phyloP scores from a whole-genome alignment of 305 asterid species.

The Coffea humblotiana region DNA sequence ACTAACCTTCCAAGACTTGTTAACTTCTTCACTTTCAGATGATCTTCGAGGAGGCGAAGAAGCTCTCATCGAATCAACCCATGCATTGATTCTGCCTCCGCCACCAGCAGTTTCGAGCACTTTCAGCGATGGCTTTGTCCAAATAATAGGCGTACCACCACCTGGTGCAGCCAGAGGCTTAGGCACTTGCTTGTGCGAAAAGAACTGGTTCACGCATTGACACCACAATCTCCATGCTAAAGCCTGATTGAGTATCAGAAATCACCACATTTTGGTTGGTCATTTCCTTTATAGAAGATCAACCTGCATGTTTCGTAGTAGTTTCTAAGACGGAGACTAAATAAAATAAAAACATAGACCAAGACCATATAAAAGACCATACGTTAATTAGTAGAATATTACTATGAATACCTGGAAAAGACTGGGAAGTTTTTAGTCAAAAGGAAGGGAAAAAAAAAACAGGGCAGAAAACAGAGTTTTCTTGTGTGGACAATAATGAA shows the following conservation, averaged over 20 bases:
- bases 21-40: conserved; percentile 40
- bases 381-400: neutral
- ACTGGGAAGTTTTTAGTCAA: conserved; percentile 30
- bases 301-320: neutral
- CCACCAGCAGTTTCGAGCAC: neutral
- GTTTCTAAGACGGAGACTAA: neutral
- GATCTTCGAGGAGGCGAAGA: conserved; percentile 71
- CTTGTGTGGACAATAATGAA: neutral
- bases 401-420: conserved; percentile 46
- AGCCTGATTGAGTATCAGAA: conserved; percentile 51
- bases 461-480: conserved; percentile 15
- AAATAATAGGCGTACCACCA: conserved; percentile 11
- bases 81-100: conserved; percentile 41
- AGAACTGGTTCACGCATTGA: conserved; percentile 46
- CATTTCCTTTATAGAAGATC: conserved; percentile 30
- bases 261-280: conserved; percentile 57
- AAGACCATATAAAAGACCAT: neutral
- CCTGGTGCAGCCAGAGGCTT: conserved; percentile 7
- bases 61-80: conserved; percentile 82
- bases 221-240: conserved; percentile 41
- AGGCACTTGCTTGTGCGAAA: conserved; percentile 19
- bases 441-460: conserved; percentile 17
- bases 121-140: conserved; percentile 11
- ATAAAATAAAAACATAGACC: neutral
- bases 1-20: conserved; percentile 63